A percentile compares a stretch with the other conserved stretches of the same genome.
These are phyloP conservation scores for Aspergillus carlsbadensis DNA, from an alignment of 495 filamentous ascomycete genomes.

Conservation along the genomic window DNA sequence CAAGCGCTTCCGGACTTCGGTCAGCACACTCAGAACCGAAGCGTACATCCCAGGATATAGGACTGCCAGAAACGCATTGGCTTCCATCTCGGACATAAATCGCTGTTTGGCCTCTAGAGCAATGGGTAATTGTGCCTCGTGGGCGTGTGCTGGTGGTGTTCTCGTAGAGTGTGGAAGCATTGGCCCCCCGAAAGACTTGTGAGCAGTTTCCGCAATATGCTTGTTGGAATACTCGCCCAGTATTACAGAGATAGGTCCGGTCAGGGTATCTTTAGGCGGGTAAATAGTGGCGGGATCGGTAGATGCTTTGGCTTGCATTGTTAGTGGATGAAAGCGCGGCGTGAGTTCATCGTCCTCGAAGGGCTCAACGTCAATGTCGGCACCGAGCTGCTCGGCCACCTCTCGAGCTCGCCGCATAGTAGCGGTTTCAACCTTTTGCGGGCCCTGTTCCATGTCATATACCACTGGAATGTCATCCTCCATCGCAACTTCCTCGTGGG, in stretches of 20 bases:
- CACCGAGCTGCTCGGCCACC: slow-evolving; percentile 46
- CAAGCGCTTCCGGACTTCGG: slow-evolving; percentile 82
- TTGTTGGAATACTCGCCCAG: slow-evolving; percentile 64
- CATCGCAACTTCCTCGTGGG: slow-evolving; percentile 35
- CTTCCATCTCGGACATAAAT: slow-evolving; percentile 80
- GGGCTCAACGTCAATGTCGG: slow-evolving; percentile 47
- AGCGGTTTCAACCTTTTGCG: slow-evolving; percentile 28
- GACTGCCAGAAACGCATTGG: slow-evolving; percentile 76
- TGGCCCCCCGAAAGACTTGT: slow-evolving; percentile 68
- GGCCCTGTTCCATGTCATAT: slow-evolving; percentile 41
- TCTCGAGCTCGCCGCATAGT: slow-evolving; percentile 42
- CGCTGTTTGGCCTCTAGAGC: slow-evolving; percentile 66
- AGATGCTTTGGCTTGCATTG: slow-evolving; percentile 59
- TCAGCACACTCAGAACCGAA: slow-evolving; percentile 66
- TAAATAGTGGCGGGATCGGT: slow-evolving; percentile 69
- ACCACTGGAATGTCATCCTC: slow-evolving; percentile 33
- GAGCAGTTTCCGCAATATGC: slow-evolving; percentile 69
- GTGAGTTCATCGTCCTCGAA: slow-evolving; percentile 44
- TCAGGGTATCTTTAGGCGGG: slow-evolving; percentile 63
- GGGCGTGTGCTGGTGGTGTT: slow-evolving; percentile 48
- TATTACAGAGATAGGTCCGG: slow-evolving; percentile 64
- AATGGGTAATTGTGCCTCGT: slow-evolving; percentile 65
- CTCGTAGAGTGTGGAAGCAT: slow-evolving; percentile 70
- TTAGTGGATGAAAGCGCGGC: slow-evolving; percentile 61
- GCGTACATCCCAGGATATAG: slow-evolving; percentile 82